These are phyloP conservation scores for Paxillus involutus DNA, from an alignment of 768 basidiomycete genomes.

Conservation along the genomic window DNA sequence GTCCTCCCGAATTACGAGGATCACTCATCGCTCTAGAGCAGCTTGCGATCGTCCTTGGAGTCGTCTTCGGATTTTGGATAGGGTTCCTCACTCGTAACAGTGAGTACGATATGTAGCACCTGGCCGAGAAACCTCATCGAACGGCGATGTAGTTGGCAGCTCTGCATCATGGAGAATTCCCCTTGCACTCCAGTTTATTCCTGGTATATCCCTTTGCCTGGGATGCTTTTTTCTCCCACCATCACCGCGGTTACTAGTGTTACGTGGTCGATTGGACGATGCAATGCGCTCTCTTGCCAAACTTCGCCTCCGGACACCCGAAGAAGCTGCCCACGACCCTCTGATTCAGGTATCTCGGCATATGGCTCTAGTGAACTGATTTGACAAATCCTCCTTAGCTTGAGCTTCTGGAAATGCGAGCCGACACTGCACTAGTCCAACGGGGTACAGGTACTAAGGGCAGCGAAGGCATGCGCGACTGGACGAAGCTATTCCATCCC, in stretches of 20 bases:
- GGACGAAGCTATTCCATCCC: constrained; percentile 55
- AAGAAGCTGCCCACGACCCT: constrained; percentile 50
- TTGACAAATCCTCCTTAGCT: constrained; percentile 39
- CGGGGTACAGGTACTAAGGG: constrained; percentile 28
- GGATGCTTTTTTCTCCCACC: constrained; percentile 54
- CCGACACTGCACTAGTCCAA: constrained; percentile 56
- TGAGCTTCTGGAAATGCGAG: constrained; percentile 76
- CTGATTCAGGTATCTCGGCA: constrained; percentile 43
- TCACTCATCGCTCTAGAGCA: constrained; percentile 81
- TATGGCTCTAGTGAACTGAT: not conserved
- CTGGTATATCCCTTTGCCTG: constrained; percentile 62
- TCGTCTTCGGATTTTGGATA: constrained; percentile 82
- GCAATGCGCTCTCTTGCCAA: constrained; percentile 57
- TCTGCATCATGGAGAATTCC: constrained; percentile 79
- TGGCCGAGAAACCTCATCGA: not conserved
- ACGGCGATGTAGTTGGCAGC: constrained; percentile 44
- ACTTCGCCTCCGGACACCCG: constrained; percentile 43
- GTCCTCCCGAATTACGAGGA: constrained; percentile 76
- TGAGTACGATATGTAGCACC: constrained; percentile 30
- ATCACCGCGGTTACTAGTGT: constrained; percentile 47
- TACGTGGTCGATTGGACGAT: constrained; percentile 53
- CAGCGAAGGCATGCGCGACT: constrained; percentile 32
- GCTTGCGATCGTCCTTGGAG: constrained; percentile 76
- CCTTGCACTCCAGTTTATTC: constrained; percentile 67
- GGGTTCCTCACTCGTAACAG: constrained; percentile 71